Percentiles rank a stretch among this genome's conserved stretches.
These are phyloP conservation scores for Umbelopsis isabellina DNA, from an alignment of 192 early-diverging fungal genomes.

Conservation along the genomic window DNA sequence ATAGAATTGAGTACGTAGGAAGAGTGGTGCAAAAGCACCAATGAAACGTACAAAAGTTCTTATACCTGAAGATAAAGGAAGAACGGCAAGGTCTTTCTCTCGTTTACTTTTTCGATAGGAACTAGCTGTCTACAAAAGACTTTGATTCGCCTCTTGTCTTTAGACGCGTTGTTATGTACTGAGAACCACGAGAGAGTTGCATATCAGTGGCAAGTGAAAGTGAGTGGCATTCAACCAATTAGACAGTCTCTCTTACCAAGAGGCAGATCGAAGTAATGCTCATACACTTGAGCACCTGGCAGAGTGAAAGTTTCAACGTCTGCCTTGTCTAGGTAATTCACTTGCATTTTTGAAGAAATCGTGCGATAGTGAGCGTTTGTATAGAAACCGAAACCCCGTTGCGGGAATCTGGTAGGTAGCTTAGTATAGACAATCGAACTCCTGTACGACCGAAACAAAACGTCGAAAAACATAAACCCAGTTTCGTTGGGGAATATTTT, in stretches of 20 bases:
- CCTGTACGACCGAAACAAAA: no score
- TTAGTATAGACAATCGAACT: background rate
- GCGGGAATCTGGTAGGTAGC: background rate
- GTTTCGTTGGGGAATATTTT: no score
- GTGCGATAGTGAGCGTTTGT: background rate
- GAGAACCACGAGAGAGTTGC: background rate
- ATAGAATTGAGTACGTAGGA: no score
- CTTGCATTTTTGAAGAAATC: conserved; percentile 15
- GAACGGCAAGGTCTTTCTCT: conserved; percentile 58
- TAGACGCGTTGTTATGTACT: conserved; percentile 25
- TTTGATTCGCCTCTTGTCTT: conserved; percentile 36
- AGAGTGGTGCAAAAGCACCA: background rate
- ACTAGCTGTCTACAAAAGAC: conserved; percentile 62
- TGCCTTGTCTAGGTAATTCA: conserved; percentile 53
- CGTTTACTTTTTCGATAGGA: conserved; percentile 47
- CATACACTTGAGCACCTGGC: conserved; percentile 59
- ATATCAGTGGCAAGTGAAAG: background rate
- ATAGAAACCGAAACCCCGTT: background rate
- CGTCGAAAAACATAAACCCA: no score
- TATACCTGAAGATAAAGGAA: conserved; percentile 55
- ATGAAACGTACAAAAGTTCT: background rate
- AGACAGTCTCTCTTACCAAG: conserved; percentile 37
- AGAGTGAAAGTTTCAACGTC: conserved; percentile 53
- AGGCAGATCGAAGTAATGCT: conserved; percentile 62
- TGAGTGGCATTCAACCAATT: background rate